These are phyloP conservation scores for Tetrapyrgos nigripes DNA, from an alignment of 1,284 basidiomycete genomes.

Conservation along the genomic window DNA sequence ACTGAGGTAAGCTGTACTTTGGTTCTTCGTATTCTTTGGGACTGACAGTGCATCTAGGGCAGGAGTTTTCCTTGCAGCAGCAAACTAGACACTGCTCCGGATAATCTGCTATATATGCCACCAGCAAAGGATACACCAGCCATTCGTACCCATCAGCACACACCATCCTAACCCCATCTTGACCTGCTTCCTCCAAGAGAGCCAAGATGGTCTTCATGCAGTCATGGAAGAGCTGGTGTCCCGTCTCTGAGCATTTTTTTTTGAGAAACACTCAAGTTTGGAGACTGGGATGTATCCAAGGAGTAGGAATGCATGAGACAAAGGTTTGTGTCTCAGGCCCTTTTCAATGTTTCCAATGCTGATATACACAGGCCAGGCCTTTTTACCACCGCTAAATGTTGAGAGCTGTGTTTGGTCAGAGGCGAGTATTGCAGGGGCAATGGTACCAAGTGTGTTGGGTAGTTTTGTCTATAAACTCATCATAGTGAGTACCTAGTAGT, in stretches of 20 bases:
- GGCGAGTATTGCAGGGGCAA: constrained; percentile 42
- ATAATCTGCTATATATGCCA: constrained; percentile 36
- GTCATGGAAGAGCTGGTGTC: constrained; percentile 31
- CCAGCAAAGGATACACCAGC: constrained; percentile 20
- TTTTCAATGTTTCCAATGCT: constrained; percentile 46
- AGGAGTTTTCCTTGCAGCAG: constrained; percentile 23
- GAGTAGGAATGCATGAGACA: constrained; percentile 35
- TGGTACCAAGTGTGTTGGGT: constrained; percentile 30
- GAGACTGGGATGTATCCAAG: constrained; percentile 47
- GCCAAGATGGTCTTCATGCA: constrained; percentile 31
- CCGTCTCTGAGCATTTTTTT: constrained; percentile 20
- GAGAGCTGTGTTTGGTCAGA: constrained; percentile 48
- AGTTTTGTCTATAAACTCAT: constrained; percentile 20
- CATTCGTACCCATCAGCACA: too few species aligned
- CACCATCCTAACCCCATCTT: constrained; percentile 29
- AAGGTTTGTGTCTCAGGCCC: constrained; percentile 31
- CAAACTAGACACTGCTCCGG: constrained; percentile 37
- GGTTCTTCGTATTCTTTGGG: constrained; percentile 12
- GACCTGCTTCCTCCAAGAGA: constrained; percentile 32
- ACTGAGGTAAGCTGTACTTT: background rate
- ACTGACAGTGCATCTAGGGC: constrained; percentile 20
- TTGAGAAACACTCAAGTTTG: constrained; percentile 43
- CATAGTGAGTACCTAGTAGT: background rate
- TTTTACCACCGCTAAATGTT: constrained; percentile 39
- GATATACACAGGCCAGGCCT: constrained; percentile 32